Base-by-base conservation (phyloP, 805 yeast species). In the Myxozyma monticola region DNA sequence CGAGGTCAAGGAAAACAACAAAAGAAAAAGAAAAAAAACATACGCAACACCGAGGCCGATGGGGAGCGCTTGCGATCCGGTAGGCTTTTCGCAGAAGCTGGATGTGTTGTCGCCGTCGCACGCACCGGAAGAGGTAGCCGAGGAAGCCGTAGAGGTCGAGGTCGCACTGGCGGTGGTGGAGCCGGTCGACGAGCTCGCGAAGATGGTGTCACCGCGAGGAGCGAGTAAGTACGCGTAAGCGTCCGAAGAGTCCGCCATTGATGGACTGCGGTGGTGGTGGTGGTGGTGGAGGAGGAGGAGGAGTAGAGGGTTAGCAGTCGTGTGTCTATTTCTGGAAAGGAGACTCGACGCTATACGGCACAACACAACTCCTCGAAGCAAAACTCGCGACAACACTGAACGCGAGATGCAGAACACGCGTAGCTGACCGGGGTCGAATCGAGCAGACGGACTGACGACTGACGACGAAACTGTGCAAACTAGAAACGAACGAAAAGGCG, bases 41-140 rank as follows among this genome's bases (percentile, higher is more conserved):
- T 45, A 56, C 58, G 47, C 49, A 25, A 58, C 50, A 14, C 56
- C 59, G 30, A 58, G 57, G 17, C 47, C 59, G 30, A 57, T 43
- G 15, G 54, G 36, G 3, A 58, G 47, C 10, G 39, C 42, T 39
- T 37, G 50, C 6, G 54, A 31, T 29, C 52, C 39, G 26, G 25
- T 31, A 14, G 58, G 55, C 42, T 35, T 42, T 37, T 54, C 40
- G 47, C 58, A 50, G 37, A 45, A 22, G 36, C 38, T 21, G 26
- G 55, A 34, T 5, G 20, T 20, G 35, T 36, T 29, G 34, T 36
- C n/a, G 38, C 29, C n/a, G 7, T 7, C 20, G 29, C 46, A 33
- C 30, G 31, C 34, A 9, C 37, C 9, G 10, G 50, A 21, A 20
- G 54, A 31, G n/a, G 51, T 35, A 21, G 44, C 22, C 18, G 47